These are phyloP conservation scores for Acacia concinna DNA, from an alignment of 331 rosid species.

Conservation along the genomic window DNA sequence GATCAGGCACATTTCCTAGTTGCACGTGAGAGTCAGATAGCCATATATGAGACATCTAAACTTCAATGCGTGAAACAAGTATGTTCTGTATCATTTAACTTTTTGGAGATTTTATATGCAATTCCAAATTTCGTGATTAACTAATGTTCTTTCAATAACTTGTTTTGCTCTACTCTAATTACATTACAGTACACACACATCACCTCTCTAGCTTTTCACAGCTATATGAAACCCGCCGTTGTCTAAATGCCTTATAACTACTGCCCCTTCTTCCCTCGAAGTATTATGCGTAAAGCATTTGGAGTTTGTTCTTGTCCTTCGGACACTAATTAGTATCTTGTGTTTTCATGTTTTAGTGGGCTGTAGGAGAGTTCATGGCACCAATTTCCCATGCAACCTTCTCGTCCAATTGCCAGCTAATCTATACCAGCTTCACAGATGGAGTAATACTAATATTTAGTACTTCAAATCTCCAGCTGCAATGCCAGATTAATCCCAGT, in stretches of 20 bases:
- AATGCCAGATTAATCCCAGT: constrained; percentile 72
- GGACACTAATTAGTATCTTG: not conserved
- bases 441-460: constrained; percentile 66
- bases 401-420: constrained; percentile 81
- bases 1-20: constrained; percentile 60
- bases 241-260: not conserved
- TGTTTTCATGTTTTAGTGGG: constrained; percentile 47
- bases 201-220: not conserved
- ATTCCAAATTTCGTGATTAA: not conserved
- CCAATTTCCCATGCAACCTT: constrained; percentile 65
- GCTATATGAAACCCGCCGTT: too few relatives aligned
- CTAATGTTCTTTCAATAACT: not conserved
- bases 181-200: not conserved
- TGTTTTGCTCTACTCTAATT: not conserved
- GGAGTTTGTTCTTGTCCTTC: not conserved
- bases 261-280: not conserved
- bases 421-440: constrained; percentile 80
- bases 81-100: not conserved
- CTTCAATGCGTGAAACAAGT: constrained; percentile 62
- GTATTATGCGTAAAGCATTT: not conserved
- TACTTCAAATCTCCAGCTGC: constrained; percentile 66
- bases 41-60: constrained; percentile 42
- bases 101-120: not conserved
- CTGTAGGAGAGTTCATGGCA: constrained; percentile 45
- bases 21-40: constrained; percentile 55